phyloP scores from a whole-genome alignment of 805 yeast genomes.

The Zygotorulaspora chibaensis region DNA sequence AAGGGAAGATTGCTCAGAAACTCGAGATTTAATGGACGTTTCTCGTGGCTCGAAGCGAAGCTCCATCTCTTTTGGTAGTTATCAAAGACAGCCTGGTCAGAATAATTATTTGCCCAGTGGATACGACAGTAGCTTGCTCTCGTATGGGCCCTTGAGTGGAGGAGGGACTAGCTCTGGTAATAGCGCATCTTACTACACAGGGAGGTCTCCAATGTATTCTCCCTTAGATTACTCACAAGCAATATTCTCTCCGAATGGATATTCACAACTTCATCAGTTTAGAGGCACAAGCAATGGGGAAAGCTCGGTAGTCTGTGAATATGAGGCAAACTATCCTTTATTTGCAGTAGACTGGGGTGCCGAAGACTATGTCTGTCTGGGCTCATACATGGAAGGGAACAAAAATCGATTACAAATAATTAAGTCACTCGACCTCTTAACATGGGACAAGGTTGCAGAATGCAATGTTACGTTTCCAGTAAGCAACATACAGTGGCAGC shows the following conservation, averaged over 20 bases:
- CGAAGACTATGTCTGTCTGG: constrained; percentile 32
- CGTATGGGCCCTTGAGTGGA: constrained; percentile 1
- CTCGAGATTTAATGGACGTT: constrained; percentile 21
- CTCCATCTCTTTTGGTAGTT: constrained; percentile 30
- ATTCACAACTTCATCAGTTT: constrained; percentile 18
- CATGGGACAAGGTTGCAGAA: constrained; percentile 61
- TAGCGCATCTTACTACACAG: constrained; percentile 7
- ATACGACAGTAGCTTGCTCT: constrained; percentile 4
- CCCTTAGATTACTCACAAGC: constrained; percentile 26
- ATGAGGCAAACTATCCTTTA: constrained; percentile 28
- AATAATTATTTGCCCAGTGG: constrained; percentile 11
- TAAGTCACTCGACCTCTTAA: constrained; percentile 48
- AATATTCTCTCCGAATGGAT: constrained; percentile 12
- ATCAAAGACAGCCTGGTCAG: constrained; percentile 20
- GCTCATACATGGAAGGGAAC: constrained; percentile 72
- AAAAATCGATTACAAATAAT: constrained; percentile 59
- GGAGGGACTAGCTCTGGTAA: constrained; percentile 8
- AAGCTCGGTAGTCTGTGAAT: constrained; percentile 24
- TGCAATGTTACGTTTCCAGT: constrained; percentile 32
- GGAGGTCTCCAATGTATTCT: constrained; percentile 31
- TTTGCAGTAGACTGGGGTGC: constrained; percentile 34
- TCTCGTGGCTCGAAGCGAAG: constrained; percentile 30
- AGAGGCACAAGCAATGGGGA: constrained; percentile 14
- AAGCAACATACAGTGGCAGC: constrained; percentile 35
- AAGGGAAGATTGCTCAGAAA: neutral